A percentile compares a stretch with the other conserved stretches of the same genome.
Evolutionary conservation across 371 early-diverging fungal species (phyloP).

Genomic region (Rhizopus microsporus): DNA sequence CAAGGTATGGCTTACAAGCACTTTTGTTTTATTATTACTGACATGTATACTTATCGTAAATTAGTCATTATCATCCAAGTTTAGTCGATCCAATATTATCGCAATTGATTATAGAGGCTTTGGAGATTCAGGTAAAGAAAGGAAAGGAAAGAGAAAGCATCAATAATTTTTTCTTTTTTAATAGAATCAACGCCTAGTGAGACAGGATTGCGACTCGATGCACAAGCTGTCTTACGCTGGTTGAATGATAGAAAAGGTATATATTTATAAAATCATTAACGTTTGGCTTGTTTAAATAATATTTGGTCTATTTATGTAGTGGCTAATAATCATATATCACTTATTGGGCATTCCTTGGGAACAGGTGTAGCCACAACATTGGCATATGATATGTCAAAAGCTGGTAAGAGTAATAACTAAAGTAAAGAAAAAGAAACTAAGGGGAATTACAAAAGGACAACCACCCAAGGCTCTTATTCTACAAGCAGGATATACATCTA

Average conservation of each 20-base stretch:
- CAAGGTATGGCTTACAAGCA: constrained; percentile 26
- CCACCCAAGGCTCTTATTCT: constrained; percentile 43
- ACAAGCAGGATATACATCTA: constrained; percentile 47
- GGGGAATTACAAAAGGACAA: constrained; percentile 12
- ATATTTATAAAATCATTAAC: background rate
- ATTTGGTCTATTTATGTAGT: constrained; percentile 18
- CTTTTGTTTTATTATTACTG: background rate
- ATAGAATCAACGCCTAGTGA: constrained; percentile 48
- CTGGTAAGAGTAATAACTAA: constrained; percentile 20
- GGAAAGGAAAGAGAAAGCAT: background rate
- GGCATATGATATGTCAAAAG: constrained; percentile 39
- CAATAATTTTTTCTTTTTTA: background rate
- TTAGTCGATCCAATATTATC: constrained; percentile 38
- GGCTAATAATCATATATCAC: constrained; percentile 29
- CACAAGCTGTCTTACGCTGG: constrained; percentile 40
- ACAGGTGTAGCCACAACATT: constrained; percentile 47
- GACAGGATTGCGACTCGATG: constrained; percentile 37
- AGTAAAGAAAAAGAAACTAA: background rate
- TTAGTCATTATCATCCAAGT: background rate
- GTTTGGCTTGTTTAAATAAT: background rate
- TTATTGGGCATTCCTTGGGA: constrained; percentile 51
- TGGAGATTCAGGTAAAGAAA: constrained; percentile 43
- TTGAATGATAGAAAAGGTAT: constrained; percentile 33
- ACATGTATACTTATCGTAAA: background rate
- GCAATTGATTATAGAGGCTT: constrained; percentile 51